A percentile compares a stretch with the other conserved stretches of the same genome.
Evolutionary conservation across 768 basidiomycete genomes (phyloP).

Genomic region (button mushroom (Agaricus bisporus)): DNA sequence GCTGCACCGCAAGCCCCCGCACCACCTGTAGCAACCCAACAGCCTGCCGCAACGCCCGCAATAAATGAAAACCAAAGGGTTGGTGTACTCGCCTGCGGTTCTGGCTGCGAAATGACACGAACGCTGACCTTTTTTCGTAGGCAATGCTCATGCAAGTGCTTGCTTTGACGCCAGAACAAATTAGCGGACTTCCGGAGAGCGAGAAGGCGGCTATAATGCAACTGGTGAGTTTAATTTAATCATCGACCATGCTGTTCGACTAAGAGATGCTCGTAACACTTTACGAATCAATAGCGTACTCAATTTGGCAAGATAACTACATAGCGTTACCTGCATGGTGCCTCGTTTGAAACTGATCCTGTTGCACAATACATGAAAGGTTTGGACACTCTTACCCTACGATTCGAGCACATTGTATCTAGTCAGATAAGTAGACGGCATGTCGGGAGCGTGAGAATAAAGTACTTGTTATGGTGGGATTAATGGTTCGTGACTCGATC

Average conservation of each 20-base stretch:
- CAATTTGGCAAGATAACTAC: conserved; percentile 5
- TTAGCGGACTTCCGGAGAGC: conserved; percentile 69
- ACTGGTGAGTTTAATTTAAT: conserved; percentile 40
- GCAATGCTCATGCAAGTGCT: conserved; percentile 86
- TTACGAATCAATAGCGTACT: neutral
- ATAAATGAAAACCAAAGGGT: conserved; percentile 49
- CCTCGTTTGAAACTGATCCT: neutral
- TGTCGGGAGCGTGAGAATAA: neutral
- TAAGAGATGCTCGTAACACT: too few species aligned
- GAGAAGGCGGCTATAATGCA: conserved; percentile 79
- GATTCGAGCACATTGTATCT: neutral
- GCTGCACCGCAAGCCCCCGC: conserved; percentile 13
- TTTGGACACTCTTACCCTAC: neutral
- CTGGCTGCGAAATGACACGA: conserved; percentile 11
- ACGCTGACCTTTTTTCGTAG: conserved; percentile 28
- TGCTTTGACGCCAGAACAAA: conserved; percentile 74
- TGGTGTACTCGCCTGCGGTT: conserved; percentile 12
- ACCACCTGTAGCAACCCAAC: conserved; percentile 23
- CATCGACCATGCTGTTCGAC: neutral
- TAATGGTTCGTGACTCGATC: neutral
- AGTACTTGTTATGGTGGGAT: neutral
- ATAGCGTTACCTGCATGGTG: neutral
- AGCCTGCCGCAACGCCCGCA: conserved; percentile 28
- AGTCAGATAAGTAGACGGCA: neutral
- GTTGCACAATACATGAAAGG: neutral